Base-by-base conservation (phyloP, 2,329 filamentous ascomycete species). In the Hirsutella minnesotensis region DNA sequence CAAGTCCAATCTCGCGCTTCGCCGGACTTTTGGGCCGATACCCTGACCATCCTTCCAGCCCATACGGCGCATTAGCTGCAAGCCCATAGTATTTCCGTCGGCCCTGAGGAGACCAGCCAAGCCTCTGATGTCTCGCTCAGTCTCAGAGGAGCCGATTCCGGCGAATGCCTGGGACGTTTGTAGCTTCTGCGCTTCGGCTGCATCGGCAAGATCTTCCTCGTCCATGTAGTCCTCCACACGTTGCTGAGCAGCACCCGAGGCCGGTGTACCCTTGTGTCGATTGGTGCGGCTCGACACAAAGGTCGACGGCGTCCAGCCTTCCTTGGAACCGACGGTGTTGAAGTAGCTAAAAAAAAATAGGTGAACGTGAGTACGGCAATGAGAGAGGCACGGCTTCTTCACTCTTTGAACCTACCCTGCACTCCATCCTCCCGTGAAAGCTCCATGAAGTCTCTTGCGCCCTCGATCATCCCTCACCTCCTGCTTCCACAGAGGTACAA, bases 291-390 rank as follows among this genome's bases (percentile, higher is more conserved):
- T 95, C 7, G 90, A 96, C 9, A 94, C 81, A 61, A 96, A 98
- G 0, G 86, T 83, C 19, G 86, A 81, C 2, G 92, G 92, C 1
- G 86, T 82, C 90, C 90, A 98, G 67, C 92, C 92, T 70, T 98
- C 90, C 63, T 96, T 96, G 44, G 90, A 95, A 42, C 92, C 92
- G 52, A 96, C 92, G 5, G 89, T 95, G 61, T 98, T 98, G 67
- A 92, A 96, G 65, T 96, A 95, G 52, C 86, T 90, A 33, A 15
- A 22, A 30, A 15, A 5, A 4, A 41, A 34, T 29, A 24, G 20
- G 22, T 38, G 9, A 42, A 37, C 3, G 10, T 4, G 10, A 19
- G n/a, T n/a, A n/a, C 16, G 31, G 10, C n/a, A 16, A 20, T 3
- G n/a, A 12, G 9, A n/a, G n/a, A n/a, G n/a, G n/a, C n/a, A n/a